Evolutionary conservation across 2,329 filamentous ascomycete species (phyloP).

Genomic region (Aspergillus novoparasiticus): DNA sequence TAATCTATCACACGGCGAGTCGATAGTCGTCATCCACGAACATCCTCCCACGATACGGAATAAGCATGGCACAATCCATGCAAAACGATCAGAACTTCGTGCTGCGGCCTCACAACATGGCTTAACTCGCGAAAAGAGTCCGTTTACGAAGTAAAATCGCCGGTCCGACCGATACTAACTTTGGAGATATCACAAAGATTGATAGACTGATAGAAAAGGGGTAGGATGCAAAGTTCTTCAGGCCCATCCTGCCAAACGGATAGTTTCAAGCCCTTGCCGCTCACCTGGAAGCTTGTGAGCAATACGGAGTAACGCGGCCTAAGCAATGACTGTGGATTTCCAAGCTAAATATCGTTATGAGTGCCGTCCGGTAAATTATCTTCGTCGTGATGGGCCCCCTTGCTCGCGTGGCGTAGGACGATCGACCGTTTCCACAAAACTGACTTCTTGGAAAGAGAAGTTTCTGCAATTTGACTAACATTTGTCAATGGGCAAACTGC

Average conservation of each 20-base stretch:
- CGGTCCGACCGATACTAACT: neutral
- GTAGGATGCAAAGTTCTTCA: neutral
- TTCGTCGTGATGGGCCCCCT: neutral
- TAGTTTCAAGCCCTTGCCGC: neutral
- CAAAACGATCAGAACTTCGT: too few relatives aligned
- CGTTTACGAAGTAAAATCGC: neutral
- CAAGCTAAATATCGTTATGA: too few relatives aligned
- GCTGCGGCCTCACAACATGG: neutral
- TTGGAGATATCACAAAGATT: neutral
- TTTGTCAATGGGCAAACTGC: neutral
- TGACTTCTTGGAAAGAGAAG: neutral
- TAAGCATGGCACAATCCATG: neutral
- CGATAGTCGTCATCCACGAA: neutral
- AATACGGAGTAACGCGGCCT: neutral
- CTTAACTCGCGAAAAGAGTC: neutral
- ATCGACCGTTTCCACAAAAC: neutral
- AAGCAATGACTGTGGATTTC: neutral
- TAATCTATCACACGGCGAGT: neutral
- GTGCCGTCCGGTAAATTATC: too few relatives aligned
- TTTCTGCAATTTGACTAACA: neutral
- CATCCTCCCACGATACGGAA: neutral
- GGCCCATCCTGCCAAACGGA: neutral
- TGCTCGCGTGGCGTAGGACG: neutral
- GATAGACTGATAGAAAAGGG: neutral
- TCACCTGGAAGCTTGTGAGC: neutral